A percentile compares a stretch with the other conserved stretches of the same genome.
phyloP scores from a whole-genome alignment of 495 filamentous ascomycete genomes.

The Glonium stellatum region DNA sequence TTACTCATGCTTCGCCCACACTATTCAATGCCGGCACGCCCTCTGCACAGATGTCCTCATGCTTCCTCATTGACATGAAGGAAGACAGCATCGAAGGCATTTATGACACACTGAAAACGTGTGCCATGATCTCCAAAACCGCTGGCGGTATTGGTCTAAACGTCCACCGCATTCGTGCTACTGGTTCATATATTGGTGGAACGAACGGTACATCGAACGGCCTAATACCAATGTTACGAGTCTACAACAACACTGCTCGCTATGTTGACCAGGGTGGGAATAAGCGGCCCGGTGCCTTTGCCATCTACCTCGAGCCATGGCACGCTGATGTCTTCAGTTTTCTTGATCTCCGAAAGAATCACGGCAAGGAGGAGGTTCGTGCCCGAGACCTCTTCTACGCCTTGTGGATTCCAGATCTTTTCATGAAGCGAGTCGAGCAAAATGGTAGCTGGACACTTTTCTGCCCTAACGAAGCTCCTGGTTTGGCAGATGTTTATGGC shows the following conservation, averaged over 20 bases:
- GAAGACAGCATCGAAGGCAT: conserved; percentile 99
- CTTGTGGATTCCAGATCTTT: conserved; percentile 96
- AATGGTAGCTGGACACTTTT: conserved; percentile 96
- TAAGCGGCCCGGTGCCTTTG: conserved; percentile 97
- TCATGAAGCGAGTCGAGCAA: conserved; percentile 98
- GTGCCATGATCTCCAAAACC: conserved; percentile 99
- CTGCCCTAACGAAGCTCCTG: conserved; percentile 92
- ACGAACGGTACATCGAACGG: conserved; percentile 98
- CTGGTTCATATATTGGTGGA: conserved; percentile 92
- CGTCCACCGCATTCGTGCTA: conserved; percentile 90
- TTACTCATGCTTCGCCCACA: conserved; percentile 96
- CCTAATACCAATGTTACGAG: conserved; percentile 93
- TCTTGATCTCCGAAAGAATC: conserved; percentile 96
- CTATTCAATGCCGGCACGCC: conserved; percentile 97
- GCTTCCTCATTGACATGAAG: conserved; percentile 98
- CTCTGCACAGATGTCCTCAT: conserved; percentile 85
- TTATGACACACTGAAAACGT: conserved; percentile 97
- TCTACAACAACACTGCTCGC: conserved; percentile 97
- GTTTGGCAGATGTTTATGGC: conserved; percentile 91
- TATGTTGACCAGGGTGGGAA: conserved; percentile 99
- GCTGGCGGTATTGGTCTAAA: conserved; percentile 96
- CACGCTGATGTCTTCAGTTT: conserved; percentile 97
- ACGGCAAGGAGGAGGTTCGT: conserved; percentile 95
- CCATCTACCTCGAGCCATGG: conserved; percentile 99
- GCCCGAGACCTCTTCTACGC: conserved; percentile 97